A percentile compares a stretch with the other conserved stretches of the same genome.
phyloP scores from a whole-genome alignment of 2,329 filamentous ascomycete genomes.

The Fusarium annulatum region DNA sequence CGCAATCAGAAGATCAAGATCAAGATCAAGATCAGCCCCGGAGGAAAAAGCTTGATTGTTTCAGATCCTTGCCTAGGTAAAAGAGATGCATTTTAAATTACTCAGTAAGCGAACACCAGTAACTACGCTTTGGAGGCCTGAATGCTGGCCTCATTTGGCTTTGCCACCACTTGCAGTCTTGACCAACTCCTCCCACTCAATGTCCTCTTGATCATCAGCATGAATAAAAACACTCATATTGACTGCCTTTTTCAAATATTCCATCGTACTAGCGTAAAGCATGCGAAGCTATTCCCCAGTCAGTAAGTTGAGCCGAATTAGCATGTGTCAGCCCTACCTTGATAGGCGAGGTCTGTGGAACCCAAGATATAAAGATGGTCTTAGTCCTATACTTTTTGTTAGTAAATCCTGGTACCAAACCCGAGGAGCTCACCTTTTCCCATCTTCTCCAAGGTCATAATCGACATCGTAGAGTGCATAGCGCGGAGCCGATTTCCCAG shows the following conservation, averaged over 20 bases:
- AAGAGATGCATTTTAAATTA: not conserved
- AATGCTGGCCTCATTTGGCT: not conserved
- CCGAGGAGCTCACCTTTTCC: conserved; percentile 7
- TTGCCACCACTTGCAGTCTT: conserved; percentile 22
- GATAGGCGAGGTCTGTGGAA: conserved; percentile 20
- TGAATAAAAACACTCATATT: conserved; percentile 31
- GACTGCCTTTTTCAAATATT: conserved; percentile 34
- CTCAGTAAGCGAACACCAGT: too few species aligned
- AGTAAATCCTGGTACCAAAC: accelerated
- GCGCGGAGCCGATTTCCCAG: conserved; percentile 21
- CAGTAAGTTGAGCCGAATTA: not conserved
- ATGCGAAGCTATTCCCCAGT: conserved; percentile 23
- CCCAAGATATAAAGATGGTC: conserved; percentile 36
- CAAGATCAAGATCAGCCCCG: not conserved
- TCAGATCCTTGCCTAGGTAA: conserved; percentile 7
- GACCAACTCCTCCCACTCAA: conserved; percentile 27
- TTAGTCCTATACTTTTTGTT: conserved; percentile 6
- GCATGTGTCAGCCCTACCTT: conserved; percentile 19
- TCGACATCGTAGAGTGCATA: conserved; percentile 37
- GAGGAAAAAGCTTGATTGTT: conserved; percentile 23
- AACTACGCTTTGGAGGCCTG: not conserved
- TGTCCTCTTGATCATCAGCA: conserved; percentile 22
- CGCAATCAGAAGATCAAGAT: conserved; percentile 3
- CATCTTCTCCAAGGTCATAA: conserved; percentile 33
- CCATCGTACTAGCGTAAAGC: conserved; percentile 38